A percentile compares a stretch with the other conserved stretches of the same genome.
phyloP scores from a whole-genome alignment of 495 filamentous ascomycete genomes.

The Sporormia fimetaria region DNA sequence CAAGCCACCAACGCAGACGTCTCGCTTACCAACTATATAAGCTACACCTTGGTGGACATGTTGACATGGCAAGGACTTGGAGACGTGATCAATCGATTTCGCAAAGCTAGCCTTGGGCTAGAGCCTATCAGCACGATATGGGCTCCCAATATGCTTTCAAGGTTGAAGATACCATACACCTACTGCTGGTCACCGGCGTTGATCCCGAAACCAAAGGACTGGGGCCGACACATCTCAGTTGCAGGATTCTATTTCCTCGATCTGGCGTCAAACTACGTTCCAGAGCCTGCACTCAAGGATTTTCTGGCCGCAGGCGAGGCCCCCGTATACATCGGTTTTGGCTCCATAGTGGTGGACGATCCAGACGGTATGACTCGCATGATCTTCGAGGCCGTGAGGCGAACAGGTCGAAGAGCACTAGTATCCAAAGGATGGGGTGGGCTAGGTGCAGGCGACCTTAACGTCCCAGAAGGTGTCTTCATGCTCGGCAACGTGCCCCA shows the following conservation, averaged over 20 bases:
- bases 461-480: constrained; percentile 38
- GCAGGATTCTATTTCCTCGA: constrained; percentile 53
- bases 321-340: constrained; percentile 59
- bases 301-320: constrained; percentile 45
- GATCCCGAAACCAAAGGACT: constrained; percentile 51
- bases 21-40: constrained; percentile 44
- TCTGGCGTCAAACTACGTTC: constrained; percentile 40
- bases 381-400: constrained; percentile 44
- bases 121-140: constrained; percentile 43
- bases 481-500: constrained; percentile 53
- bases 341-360: constrained; percentile 54
- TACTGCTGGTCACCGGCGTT: constrained; percentile 55
- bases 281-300: constrained; percentile 38
- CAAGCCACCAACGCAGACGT: constrained; percentile 37
- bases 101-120: constrained; percentile 41
- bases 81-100: constrained; percentile 48
- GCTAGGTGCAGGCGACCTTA: constrained; percentile 39
- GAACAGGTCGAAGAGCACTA: constrained; percentile 44
- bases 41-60: constrained; percentile 51
- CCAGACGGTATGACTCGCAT: constrained; percentile 42
- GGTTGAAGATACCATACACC: constrained; percentile 46
- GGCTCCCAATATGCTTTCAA: constrained; percentile 36
- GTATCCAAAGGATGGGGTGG: constrained; percentile 56
- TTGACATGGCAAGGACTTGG: constrained; percentile 58
- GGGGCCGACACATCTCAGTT: constrained; percentile 47